Evolutionary conservation across 139 green algal genomes (phyloP), one percentile per base, ranked within the genome.

Genomic region (Chlamydomonas eustigma): DNA sequence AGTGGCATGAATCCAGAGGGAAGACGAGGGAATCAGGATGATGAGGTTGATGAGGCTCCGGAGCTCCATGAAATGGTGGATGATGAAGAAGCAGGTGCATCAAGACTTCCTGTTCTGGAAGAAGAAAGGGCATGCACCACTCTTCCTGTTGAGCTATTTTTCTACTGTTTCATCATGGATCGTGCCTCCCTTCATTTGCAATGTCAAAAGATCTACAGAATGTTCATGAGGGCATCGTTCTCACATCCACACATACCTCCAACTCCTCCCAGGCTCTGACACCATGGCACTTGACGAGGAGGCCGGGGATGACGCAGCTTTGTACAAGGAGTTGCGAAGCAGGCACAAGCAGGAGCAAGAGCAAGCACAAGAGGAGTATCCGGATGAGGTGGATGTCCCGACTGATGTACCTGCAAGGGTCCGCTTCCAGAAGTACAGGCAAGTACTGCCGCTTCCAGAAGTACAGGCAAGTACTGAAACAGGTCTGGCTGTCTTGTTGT

Each of bases 331-430:
- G 73, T 51, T 8, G 4, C 66, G 25, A 5, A 4, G 33, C 33
- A 35, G 37, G 67, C 50, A 39, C 32, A 18, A 33, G 68, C 64
- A 74, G 28, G 37, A 36, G n/a, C 44, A 58, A 18, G 12, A 71
- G 66, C 4, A 69, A 3, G 3, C 70, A 36, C 32, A 75, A 71
- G 44, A 64, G 34, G 50, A 52, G n/a, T 8, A 34, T 31, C 44
- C 39, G 51, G 94, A 98, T 66, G 94, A 97, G 84, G 78, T 98
- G 51, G 94, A 98, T 63, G 87, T 90, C 5, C 92, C 93, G 0
- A 35, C 76, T 4, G 88, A 88, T 64, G 51, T 91, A 38, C 65
- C 87, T 0, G 94, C 93, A 0, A 79, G 95, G 0, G 68, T 86
- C 51, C 81, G 86, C 30, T 86, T 90, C 39, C 78, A 82, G 33